phyloP scores from a whole-genome alignment of 441 rosid species.

The Aquilaria agallochum region DNA sequence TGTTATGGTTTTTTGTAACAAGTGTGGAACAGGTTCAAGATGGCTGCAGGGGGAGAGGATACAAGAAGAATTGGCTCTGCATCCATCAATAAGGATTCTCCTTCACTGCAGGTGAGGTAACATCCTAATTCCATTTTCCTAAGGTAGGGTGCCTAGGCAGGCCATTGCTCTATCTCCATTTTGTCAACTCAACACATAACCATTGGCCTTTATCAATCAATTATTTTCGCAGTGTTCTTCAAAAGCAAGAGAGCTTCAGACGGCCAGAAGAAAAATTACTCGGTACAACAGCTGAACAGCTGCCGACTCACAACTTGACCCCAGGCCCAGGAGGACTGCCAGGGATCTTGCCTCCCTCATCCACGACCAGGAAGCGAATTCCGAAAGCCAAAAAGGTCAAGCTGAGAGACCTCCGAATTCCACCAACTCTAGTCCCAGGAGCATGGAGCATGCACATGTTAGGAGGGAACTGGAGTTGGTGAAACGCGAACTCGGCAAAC shows the following conservation, averaged over 20 bases:
- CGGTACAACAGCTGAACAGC: constrained; percentile 39
- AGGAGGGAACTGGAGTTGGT: constrained; percentile 49
- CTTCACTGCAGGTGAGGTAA: constrained; percentile 18
- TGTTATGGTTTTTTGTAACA: background rate
- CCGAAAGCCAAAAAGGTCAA: constrained; percentile 21
- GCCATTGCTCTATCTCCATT: background rate
- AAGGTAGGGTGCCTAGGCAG: constrained; percentile 21
- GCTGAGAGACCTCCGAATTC: constrained; percentile 23
- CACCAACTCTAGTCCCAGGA: constrained; percentile 19
- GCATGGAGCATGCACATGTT: constrained; percentile 30
- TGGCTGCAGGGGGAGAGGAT: constrained; percentile 39
- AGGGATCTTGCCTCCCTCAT: constrained; percentile 35
- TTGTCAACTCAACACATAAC: background rate
- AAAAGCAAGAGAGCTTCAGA: constrained; percentile 49
- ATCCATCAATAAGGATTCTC: constrained; percentile 39
- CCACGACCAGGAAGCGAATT: constrained; percentile 40
- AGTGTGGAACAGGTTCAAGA: constrained; percentile 19
- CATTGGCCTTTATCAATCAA: constrained; percentile 1
- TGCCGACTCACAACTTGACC: constrained; percentile 56
- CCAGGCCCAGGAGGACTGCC: constrained; percentile 36
- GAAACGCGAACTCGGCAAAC: constrained; percentile 60
- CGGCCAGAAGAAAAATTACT: constrained; percentile 45
- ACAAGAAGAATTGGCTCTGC: constrained; percentile 53
- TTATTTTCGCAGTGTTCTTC: constrained; percentile 33
- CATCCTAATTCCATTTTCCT: constrained; percentile 31